A percentile compares a stretch with the other conserved stretches of the same genome.
phyloP scores from a whole-genome alignment of 2,329 filamentous ascomycete species.

The Trichoderma gracile region DNA sequence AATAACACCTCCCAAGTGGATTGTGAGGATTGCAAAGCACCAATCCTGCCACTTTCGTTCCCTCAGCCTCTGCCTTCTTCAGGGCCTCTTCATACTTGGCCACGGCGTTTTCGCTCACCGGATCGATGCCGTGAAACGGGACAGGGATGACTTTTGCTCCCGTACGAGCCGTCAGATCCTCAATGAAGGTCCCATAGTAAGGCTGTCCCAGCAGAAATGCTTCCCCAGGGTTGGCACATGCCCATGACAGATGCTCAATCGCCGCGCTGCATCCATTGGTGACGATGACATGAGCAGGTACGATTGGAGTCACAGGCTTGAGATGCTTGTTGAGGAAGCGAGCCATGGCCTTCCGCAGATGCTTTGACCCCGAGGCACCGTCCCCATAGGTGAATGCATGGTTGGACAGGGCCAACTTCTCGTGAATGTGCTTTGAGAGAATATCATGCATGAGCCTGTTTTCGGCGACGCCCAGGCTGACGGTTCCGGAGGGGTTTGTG shows the following conservation, averaged over 20 bases:
- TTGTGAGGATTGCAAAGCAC: constrained; percentile 55
- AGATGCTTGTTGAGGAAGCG: constrained; percentile 41
- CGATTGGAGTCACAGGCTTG: constrained; percentile 33
- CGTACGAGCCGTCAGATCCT: constrained; percentile 46
- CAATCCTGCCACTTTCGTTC: constrained; percentile 45
- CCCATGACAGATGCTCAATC: constrained; percentile 45
- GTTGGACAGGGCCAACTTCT: constrained; percentile 37
- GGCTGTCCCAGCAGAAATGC: constrained; percentile 44
- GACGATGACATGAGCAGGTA: constrained; percentile 39
- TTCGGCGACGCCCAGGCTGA: constrained; percentile 54
- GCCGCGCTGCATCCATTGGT: constrained; percentile 45
- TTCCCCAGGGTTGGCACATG: constrained; percentile 43
- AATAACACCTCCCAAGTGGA: constrained; percentile 51
- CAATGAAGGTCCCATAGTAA: constrained; percentile 50
- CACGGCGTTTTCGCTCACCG: constrained; percentile 44
- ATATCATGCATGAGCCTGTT: constrained; percentile 52
- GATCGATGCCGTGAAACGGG: constrained; percentile 46
- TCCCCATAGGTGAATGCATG: constrained; percentile 45
- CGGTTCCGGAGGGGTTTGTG: constrained; percentile 46
- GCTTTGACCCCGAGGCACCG: constrained; percentile 42
- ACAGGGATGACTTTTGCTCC: constrained; percentile 46
- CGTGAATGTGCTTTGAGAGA: constrained; percentile 46
- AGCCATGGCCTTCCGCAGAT: constrained; percentile 36
- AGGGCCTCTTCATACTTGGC: constrained; percentile 48
- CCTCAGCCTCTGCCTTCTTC: constrained; percentile 41